phyloP scores from a whole-genome alignment of 2,329 filamentous ascomycete genomes.

The Sordariomycetes sp. region DNA sequence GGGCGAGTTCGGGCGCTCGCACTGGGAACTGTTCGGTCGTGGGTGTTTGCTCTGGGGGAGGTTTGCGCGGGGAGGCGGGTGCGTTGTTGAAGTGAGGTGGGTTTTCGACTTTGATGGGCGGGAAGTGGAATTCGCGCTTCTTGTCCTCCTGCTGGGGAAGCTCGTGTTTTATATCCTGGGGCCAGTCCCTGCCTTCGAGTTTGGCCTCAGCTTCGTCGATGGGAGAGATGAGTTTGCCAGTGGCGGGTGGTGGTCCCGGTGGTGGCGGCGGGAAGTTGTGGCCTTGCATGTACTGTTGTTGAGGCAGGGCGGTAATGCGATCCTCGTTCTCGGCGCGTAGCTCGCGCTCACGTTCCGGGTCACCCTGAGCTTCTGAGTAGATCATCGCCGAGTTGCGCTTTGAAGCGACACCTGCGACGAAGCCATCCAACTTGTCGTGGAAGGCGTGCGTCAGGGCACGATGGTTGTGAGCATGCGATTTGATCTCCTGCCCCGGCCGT shows the following conservation, averaged over 20 bases:
- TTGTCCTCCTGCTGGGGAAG: conserved; percentile 1
- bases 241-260: conserved; percentile 17
- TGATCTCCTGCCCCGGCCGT: conserved; percentile 25
- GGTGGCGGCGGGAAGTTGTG: conserved; percentile 21
- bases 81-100: conserved; percentile 52
- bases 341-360: conserved; percentile 70
- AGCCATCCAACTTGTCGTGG: conserved; percentile 80
- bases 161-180: conserved; percentile 30
- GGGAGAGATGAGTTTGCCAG: conserved; percentile 10
- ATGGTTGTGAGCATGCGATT: conserved; percentile 7
- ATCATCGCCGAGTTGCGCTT: conserved; percentile 83
- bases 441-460: conserved; percentile 66
- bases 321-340: conserved; percentile 78
- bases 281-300: conserved; percentile 52
- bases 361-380: conserved; percentile 69
- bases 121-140: conserved; percentile 45
- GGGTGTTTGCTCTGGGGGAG: conserved; percentile 10
- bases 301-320: conserved; percentile 71
- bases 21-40: conserved; percentile 17
- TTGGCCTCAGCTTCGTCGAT: conserved; percentile 37
- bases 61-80: conserved; percentile 32
- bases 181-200: conserved; percentile 38
- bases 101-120: conserved; percentile 38
- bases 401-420: conserved; percentile 76
- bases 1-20: conserved; percentile 45